Evolutionary conservation across 179 eudicot species (phyloP).

Genomic region (Beta corolliflora): DNA sequence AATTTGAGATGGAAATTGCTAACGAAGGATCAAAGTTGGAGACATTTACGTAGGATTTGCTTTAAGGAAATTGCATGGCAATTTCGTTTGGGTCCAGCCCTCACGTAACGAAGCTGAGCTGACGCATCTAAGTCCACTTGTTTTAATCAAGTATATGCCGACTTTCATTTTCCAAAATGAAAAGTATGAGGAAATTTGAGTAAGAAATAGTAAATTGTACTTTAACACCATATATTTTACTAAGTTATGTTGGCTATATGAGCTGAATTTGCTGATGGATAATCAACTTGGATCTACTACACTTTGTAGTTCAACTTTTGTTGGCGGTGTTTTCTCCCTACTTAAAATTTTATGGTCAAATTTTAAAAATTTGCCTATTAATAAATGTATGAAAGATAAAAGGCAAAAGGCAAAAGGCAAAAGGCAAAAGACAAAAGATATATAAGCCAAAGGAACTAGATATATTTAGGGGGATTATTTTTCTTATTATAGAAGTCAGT

Average conservation of each 20-base stretch:
- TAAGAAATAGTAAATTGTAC: too few species aligned
- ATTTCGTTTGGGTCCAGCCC: slow-evolving; percentile 36
- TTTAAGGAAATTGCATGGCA: slow-evolving; percentile 62
- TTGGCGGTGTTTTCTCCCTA: neutral
- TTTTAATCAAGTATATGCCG: neutral
- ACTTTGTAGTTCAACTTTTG: neutral
- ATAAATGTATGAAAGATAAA: too few species aligned
- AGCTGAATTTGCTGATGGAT: too few species aligned
- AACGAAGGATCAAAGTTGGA: neutral
- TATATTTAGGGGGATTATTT: too few species aligned
- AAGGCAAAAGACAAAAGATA: too few species aligned
- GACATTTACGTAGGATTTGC: slow-evolving; percentile 23
- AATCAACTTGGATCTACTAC: neutral
- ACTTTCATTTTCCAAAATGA: neutral
- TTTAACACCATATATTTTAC: neutral
- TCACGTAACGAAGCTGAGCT: neutral
- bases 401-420: too few species aligned
- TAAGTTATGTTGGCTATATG: neutral
- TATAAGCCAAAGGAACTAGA: too few species aligned
- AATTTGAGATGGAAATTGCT: slow-evolving; percentile 17
- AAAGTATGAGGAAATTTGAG: neutral
- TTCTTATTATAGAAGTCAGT: neutral
- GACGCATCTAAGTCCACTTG: slow-evolving; percentile 19
- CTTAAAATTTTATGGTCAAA: too few species aligned
- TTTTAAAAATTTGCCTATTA: too few species aligned